phyloP scores from a whole-genome alignment of 2,329 filamentous ascomycete species.

The Pyricularia sp. region DNA sequence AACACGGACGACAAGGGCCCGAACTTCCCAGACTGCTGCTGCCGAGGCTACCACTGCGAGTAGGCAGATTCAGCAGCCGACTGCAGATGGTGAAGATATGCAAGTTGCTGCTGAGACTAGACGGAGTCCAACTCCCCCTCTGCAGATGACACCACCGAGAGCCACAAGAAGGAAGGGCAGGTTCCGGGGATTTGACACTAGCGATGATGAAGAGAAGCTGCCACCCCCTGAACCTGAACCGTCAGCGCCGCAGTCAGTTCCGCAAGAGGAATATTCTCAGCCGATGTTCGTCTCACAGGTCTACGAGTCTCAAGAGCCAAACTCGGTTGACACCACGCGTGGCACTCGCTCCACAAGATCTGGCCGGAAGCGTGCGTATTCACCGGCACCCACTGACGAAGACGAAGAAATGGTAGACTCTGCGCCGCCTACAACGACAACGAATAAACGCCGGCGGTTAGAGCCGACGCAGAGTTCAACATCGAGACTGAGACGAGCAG shows the following conservation, averaged over 20 bases:
- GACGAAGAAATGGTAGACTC: constrained; percentile 56
- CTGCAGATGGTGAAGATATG: constrained; percentile 9
- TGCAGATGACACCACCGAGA: constrained; percentile 1
- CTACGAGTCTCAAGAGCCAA: constrained; percentile 13
- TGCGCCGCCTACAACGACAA: constrained; percentile 58
- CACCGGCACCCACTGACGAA: constrained; percentile 23
- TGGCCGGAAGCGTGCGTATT: constrained; percentile 31
- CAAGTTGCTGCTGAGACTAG: neutral
- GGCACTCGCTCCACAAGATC: constrained; percentile 13
- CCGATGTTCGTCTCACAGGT: constrained; percentile 47
- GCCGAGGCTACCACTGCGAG: constrained; percentile 15
- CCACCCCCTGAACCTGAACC: constrained; percentile 4
- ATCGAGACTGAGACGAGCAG: neutral
- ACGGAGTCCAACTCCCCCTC: constrained; percentile 5
- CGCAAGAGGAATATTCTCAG: constrained; percentile 17
- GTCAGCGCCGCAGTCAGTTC: neutral
- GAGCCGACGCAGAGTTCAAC: constrained; percentile 18
- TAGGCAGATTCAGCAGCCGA: constrained; percentile 10
- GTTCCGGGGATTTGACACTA: constrained; percentile 60
- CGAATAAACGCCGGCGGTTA: constrained; percentile 65
- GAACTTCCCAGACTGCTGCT: neutral
- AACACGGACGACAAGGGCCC: neutral
- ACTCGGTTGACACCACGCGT: constrained; percentile 9
- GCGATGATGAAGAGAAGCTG: constrained; percentile 25
- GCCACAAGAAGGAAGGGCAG: constrained; percentile 22